A percentile compares a stretch with the other conserved stretches of the same genome.
Conservation (phyloP, 2,329 filamentous ascomycete species). For the Hymenoscyphus repandus region DNA sequence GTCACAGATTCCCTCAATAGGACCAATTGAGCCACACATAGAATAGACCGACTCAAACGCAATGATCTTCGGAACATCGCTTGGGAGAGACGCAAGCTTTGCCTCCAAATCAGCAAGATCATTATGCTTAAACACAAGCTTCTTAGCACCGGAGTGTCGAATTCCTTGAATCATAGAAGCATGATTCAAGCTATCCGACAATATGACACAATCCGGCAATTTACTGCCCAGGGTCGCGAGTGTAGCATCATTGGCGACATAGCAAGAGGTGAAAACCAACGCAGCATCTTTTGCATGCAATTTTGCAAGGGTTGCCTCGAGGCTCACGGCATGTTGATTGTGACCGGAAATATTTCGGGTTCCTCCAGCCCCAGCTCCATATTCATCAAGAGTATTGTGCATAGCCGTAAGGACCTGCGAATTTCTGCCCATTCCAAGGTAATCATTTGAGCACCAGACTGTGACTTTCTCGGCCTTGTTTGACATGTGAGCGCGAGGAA, state of each 20-base stretch:
- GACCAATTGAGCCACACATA: conserved; percentile 97
- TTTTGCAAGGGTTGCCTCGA: conserved; percentile 79
- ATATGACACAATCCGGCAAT: conserved; percentile 90
- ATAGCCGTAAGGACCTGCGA: conserved; percentile 79
- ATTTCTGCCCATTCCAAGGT: conserved; percentile 96
- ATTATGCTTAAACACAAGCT: conserved; percentile 98
- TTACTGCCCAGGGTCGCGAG: conserved; percentile 96
- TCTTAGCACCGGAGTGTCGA: conserved; percentile 91
- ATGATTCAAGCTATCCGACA: conserved; percentile 97
- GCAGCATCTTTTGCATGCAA: conserved; percentile 89
- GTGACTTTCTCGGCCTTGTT: conserved; percentile 80
- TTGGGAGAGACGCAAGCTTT: conserved; percentile 82
- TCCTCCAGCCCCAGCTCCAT: conserved; percentile 90
- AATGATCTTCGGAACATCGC: conserved; percentile 90
- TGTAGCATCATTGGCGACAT: conserved; percentile 96
- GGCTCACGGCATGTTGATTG: conserved; percentile 83
- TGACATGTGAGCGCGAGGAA: conserved; percentile 89
- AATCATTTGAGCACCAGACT: conserved; percentile 99
- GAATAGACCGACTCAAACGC: conserved; percentile 98
- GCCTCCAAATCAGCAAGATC: conserved; percentile 88
- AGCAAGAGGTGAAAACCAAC: conserved; percentile 95
- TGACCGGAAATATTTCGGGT: conserved; percentile 98
- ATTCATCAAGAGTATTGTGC: conserved; percentile 92
- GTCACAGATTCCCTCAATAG: conserved; percentile 93
- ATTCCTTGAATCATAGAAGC: conserved; percentile 99